Base-by-base conservation (phyloP, 805 yeast genomes). In the Myxozyma neotropica region DNA sequence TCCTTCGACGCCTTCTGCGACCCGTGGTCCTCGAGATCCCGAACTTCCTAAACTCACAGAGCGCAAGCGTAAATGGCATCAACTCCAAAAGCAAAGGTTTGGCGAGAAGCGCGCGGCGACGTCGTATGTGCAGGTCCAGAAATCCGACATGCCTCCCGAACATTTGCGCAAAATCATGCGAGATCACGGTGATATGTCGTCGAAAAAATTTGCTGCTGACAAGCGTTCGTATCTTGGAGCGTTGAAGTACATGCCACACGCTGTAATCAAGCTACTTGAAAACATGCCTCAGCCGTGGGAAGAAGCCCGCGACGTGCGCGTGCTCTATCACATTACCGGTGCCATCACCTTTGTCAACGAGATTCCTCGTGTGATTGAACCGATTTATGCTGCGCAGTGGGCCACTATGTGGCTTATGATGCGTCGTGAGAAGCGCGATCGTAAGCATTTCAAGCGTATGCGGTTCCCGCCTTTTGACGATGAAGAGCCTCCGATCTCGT, bases 281-380 rank as follows among this genome's bases (percentile, higher is more conserved):
- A 91, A 90, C 70, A 93, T 94, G 93, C 99, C 99, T 0, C 96
- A 91, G 71, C 99, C 99, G 0, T 94, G 99, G 99, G 98, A 94
- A 72, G 82, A 83, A 53, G 76, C 81, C 1, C 88, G 88, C 62
- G 95, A 88, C 45, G 98, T 94, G 23, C 84, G 82, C 58, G 98
- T 93, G 5, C 73, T 93, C 43, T 94, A 94, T 71, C 99, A 94
- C 70, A 81, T 81, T 21, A 84, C 94, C 0, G 99, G 99, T 26
- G 97, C 99, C 13, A 87, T 94, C 19, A 90, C 99, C 0, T 91
- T 94, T 78, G 96, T 94, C 21, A 87, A 93, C 71, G 98, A 94
- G 71, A 80, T 82, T 3, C 97, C 98, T 0, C 78, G 96, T 66
- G 98, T 94, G 3, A 87, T 90, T 17, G 96, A 89, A 69, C 97